These are phyloP conservation scores for Ogataea salicorniae DNA, from an alignment of 805 yeast genomes.

Conservation along the genomic window DNA sequence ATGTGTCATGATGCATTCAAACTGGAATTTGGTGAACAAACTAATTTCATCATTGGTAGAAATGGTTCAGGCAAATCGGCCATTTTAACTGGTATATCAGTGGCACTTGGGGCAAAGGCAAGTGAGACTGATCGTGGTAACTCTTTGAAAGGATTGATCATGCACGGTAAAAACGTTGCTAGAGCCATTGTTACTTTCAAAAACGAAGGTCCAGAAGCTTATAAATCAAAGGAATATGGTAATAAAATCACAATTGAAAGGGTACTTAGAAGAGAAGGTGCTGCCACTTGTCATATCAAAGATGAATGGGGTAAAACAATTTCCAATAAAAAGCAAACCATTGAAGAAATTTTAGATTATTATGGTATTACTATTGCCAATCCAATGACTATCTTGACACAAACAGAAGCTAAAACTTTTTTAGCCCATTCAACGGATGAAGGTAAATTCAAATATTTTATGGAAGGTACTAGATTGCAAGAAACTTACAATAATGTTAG, in stretches of 20 bases:
- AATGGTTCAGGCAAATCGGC: slow-evolving; percentile 94
- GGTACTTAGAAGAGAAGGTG: slow-evolving; percentile 48
- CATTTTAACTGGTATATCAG: slow-evolving; percentile 77
- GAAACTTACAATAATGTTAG: slow-evolving; percentile 55
- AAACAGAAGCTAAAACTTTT: slow-evolving; percentile 89
- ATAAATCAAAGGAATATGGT: slow-evolving; percentile 62
- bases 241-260: slow-evolving; percentile 65
- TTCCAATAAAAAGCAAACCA: slow-evolving; percentile 55
- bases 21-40: slow-evolving; percentile 66
- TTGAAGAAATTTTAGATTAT: slow-evolving; percentile 63
- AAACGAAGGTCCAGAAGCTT: slow-evolving; percentile 65
- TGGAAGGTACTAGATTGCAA: slow-evolving; percentile 72
- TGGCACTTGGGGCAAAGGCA: slow-evolving; percentile 87
- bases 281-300: slow-evolving; percentile 49
- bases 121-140: slow-evolving; percentile 81
- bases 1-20: slow-evolving; percentile 88
- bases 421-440: slow-evolving; percentile 69
- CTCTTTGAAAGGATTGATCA: slow-evolving; percentile 62
- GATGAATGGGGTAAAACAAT: slow-evolving; percentile 46
- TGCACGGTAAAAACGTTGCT: slow-evolving; percentile 70
- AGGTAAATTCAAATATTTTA: slow-evolving; percentile 69
- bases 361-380: slow-evolving; percentile 80
- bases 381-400: slow-evolving; percentile 89
- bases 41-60: slow-evolving; percentile 83
- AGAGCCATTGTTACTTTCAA: slow-evolving; percentile 58